A percentile compares a stretch with the other conserved stretches of the same genome.
Conservation (phyloP, 1,284 basidiomycete genomes). For the Ceratobasidium sp. region DNA sequence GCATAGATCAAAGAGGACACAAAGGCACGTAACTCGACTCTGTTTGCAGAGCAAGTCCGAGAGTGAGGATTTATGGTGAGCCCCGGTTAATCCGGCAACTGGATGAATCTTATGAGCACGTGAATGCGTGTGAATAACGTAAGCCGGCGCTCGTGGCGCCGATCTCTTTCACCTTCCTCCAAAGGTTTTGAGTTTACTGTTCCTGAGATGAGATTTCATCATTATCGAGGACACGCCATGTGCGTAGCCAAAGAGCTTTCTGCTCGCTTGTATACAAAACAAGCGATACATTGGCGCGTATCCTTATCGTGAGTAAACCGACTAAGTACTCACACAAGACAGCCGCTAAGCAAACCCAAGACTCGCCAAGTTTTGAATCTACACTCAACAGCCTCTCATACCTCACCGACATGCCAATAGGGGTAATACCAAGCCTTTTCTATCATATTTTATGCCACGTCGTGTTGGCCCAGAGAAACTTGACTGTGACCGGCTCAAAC, state of each 20-base stretch:
- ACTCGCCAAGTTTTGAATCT: neutral
- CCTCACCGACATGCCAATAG: neutral
- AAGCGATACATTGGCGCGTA: neutral
- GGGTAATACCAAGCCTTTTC: neutral
- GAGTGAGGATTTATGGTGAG: neutral
- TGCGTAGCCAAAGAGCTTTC: too few relatives aligned
- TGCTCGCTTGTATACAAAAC: neutral
- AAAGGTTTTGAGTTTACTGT: neutral
- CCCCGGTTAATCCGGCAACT: conserved; percentile 30
- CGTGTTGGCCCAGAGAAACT: neutral
- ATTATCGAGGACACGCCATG: too few relatives aligned
- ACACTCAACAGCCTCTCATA: neutral
- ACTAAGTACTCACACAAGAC: neutral
- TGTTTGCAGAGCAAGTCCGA: neutral
- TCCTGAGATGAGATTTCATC: neutral
- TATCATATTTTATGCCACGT: neutral
- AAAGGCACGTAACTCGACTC: neutral
- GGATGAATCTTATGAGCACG: neutral
- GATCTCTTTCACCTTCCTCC: neutral
- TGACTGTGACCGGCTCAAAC: neutral
- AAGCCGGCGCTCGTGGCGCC: neutral
- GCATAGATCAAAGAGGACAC: neutral
- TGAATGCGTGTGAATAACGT: conserved; percentile 36
- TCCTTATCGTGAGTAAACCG: neutral
- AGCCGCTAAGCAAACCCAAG: neutral